phyloP scores from a whole-genome alignment of 2,329 filamentous ascomycete species.

The Fusarium sp. region DNA sequence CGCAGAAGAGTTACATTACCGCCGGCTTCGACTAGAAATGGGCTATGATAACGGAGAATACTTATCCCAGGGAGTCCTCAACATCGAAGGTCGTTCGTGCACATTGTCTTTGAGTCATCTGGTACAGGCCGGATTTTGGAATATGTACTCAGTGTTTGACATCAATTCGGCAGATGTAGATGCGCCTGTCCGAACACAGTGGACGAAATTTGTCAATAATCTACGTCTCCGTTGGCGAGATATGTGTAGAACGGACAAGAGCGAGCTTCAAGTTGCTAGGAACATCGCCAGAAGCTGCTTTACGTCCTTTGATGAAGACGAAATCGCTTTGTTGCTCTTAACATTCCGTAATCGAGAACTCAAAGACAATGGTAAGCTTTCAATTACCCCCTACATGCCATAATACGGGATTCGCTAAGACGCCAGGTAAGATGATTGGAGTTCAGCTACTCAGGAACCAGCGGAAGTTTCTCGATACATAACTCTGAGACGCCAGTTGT shows the following conservation, averaged over 20 bases:
- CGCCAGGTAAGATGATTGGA: neutral
- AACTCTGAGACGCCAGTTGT: rapidly evolving
- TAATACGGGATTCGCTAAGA: no score
- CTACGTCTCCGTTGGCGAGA: rapidly evolving
- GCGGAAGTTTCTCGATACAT: neutral
- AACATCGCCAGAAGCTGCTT: neutral
- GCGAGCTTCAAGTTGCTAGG: neutral
- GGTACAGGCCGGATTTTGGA: rapidly evolving
- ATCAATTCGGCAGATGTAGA: rapidly evolving
- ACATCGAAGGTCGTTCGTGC: neutral
- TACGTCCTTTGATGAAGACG: neutral
- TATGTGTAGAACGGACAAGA: no score
- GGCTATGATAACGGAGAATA: neutral
- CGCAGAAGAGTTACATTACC: neutral
- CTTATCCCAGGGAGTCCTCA: neutral
- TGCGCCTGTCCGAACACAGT: rapidly evolving
- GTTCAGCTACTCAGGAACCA: neutral
- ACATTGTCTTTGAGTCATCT: rapidly evolving
- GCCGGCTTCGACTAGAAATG: rapidly evolving
- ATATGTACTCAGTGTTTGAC: neutral
- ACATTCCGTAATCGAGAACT: neutral
- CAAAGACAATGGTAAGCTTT: neutral
- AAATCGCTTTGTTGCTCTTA: neutral
- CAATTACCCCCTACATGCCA: no score
- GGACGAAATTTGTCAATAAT: neutral